Evolutionary conservation across 1,284 basidiomycete genomes (phyloP).

Genomic region (Puccinia sorghi): DNA sequence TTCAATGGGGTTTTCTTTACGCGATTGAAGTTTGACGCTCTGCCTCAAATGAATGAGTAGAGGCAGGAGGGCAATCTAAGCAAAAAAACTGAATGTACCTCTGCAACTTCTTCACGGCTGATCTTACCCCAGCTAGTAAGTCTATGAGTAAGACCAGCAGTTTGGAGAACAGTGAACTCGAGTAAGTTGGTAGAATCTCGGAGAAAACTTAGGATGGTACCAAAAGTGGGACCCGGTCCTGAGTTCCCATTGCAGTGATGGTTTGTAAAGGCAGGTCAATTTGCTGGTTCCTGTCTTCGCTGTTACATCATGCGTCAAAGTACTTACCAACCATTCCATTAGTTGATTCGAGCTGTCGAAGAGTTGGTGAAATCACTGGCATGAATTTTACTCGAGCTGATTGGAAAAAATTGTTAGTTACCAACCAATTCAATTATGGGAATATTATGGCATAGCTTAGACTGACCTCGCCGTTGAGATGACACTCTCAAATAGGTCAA

Average conservation of each 20-base stretch:
- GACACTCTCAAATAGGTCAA: constrained; percentile 46
- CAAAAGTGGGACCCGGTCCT: constrained; percentile 43
- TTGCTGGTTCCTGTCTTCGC: neutral
- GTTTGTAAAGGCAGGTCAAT: neutral
- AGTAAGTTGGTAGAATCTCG: constrained; percentile 38
- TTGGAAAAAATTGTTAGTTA: neutral
- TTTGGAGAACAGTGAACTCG: constrained; percentile 42
- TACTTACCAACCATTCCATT: constrained; percentile 43
- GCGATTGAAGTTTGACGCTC: neutral
- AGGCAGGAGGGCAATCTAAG: neutral
- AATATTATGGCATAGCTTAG: neutral
- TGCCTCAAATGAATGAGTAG: neutral
- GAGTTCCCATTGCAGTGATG: neutral
- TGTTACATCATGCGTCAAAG: neutral
- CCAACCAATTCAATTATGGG: neutral
- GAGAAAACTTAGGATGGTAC: constrained; percentile 44
- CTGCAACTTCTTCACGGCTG: constrained; percentile 46
- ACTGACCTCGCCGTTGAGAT: constrained; percentile 44
- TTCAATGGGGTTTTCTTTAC: neutral
- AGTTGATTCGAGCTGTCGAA: constrained; percentile 30
- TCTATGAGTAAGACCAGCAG: constrained; percentile 20
- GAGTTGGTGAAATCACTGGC: constrained; percentile 46
- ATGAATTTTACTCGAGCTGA: constrained; percentile 40
- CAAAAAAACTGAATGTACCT: constrained; percentile 15
- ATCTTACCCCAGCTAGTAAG: constrained; percentile 49